Evolutionary conservation across 2,329 filamentous ascomycete species (phyloP).

Genomic region (Epichloe sp.): DNA sequence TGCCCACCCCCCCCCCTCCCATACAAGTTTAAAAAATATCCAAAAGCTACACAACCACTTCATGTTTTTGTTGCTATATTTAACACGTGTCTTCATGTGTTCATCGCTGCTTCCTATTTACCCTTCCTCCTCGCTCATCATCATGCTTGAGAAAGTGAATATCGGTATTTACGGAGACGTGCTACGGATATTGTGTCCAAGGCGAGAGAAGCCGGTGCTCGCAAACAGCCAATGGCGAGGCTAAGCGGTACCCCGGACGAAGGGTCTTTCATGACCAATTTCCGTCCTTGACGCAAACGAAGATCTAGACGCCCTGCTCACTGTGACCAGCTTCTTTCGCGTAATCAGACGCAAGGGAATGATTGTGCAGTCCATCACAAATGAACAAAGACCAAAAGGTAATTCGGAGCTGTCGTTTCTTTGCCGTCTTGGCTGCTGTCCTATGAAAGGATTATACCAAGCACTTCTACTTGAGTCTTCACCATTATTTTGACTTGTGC

Average conservation of each 20-base stretch:
- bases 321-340: slow-evolving; percentile 8
- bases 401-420: not conserved
- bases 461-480: too few species aligned
- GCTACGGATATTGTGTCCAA: not conserved
- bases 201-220: not conserved
- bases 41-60: not conserved
- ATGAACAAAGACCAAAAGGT: not conserved
- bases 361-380: not conserved
- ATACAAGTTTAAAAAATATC: not conserved
- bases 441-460: too few species aligned
- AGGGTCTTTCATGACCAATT: too few species aligned
- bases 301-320: slow-evolving; percentile 7
- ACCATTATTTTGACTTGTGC: not conserved
- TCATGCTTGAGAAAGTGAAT: not conserved
- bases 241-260: too few species aligned
- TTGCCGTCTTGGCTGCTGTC: too few species aligned
- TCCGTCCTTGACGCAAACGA: not conserved
- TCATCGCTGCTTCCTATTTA: not conserved
- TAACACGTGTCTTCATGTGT: not conserved
- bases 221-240: not conserved
- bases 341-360: not conserved
- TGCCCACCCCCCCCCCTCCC: not conserved
- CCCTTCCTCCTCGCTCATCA: not conserved
- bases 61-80: not conserved
- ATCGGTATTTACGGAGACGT: not conserved